phyloP scores from a whole-genome alignment of 495 filamentous ascomycete species.

The Aspergillus funiculosus region DNA sequence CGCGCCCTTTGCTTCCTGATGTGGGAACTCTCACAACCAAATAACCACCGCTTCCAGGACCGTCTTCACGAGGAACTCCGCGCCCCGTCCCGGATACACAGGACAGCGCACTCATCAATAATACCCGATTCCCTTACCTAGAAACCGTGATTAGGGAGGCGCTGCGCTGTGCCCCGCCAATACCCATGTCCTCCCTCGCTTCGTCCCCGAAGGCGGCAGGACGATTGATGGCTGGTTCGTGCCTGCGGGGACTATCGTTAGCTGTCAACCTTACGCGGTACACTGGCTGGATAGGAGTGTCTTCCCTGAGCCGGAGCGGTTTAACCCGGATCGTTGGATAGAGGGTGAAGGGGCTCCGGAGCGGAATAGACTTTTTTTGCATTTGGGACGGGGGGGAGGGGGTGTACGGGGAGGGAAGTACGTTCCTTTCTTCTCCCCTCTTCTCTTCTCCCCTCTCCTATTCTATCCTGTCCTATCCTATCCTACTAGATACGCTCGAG shows the following conservation, averaged over 20 bases:
- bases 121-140: constrained; percentile 55
- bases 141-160: constrained; percentile 59
- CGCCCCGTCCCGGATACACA: constrained; percentile 13
- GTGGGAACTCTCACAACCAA: constrained; percentile 57
- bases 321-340: constrained; percentile 62
- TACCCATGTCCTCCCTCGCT: constrained; percentile 62
- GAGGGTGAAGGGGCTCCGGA: constrained; percentile 38
- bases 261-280: constrained; percentile 61
- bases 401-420: constrained; percentile 46
- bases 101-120: no score
- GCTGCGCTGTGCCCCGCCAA: constrained; percentile 54
- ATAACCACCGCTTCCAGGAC: constrained; percentile 39
- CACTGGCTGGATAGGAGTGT: constrained; percentile 54
- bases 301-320: constrained; percentile 50
- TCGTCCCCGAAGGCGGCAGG: constrained; percentile 44
- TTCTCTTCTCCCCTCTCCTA: no score
- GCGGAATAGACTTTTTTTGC: constrained; percentile 42
- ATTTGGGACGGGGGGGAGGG: constrained; percentile 38
- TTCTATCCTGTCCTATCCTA: no score
- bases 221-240: constrained; percentile 39
- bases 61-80: constrained; percentile 45
- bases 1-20: constrained; percentile 55
- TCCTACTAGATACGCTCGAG: no score
- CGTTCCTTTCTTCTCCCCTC: constrained; percentile 24
- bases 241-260: constrained; percentile 58